Conservation (phyloP, 2,329 filamentous ascomycete species). For the Onygena corvina region DNA sequence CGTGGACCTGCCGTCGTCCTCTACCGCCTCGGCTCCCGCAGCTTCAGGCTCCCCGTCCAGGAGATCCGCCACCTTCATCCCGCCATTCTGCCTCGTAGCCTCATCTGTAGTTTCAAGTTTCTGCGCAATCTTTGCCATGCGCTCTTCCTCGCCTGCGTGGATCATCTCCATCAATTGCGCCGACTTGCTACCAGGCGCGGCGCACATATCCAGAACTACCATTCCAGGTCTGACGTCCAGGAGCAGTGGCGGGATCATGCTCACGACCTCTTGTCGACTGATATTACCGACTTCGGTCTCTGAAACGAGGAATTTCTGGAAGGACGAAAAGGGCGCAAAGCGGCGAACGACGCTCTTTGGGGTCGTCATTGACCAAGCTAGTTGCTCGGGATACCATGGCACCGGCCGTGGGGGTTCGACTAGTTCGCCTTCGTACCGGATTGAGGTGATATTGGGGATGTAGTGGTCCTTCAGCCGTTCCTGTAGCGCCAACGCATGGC, state of each 20-base stretch:
- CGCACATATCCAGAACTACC: constrained; percentile 89
- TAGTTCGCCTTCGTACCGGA: constrained; percentile 67
- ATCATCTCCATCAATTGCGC: constrained; percentile 91
- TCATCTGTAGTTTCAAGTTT: constrained; percentile 48
- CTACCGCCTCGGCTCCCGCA: constrained; percentile 41
- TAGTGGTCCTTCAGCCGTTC: constrained; percentile 77
- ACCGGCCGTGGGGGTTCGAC: constrained; percentile 75
- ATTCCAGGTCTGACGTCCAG: constrained; percentile 86
- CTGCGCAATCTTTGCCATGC: constrained; percentile 60
- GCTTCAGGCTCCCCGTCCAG: constrained; percentile 34
- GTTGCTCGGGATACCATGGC: constrained; percentile 83
- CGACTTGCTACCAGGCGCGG: constrained; percentile 92
- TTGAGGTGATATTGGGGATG: constrained; percentile 77
- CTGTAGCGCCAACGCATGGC: constrained; percentile 85
- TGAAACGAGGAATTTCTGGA: constrained; percentile 95
- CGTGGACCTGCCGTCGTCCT: constrained; percentile 75
- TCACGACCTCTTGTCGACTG: constrained; percentile 91
- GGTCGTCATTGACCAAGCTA: constrained; percentile 97
- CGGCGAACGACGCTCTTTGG: constrained; percentile 91
- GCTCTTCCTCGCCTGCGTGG: constrained; percentile 79
- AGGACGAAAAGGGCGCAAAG: constrained; percentile 84
- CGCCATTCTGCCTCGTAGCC: constrained; percentile 15
- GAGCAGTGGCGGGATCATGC: constrained; percentile 93
- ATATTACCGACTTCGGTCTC: constrained; percentile 97
- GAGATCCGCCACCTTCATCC: constrained; percentile 17